Evolutionary conservation across 2,329 filamentous ascomycete genomes (phyloP).

Genomic region (Colletotrichum lupini): DNA sequence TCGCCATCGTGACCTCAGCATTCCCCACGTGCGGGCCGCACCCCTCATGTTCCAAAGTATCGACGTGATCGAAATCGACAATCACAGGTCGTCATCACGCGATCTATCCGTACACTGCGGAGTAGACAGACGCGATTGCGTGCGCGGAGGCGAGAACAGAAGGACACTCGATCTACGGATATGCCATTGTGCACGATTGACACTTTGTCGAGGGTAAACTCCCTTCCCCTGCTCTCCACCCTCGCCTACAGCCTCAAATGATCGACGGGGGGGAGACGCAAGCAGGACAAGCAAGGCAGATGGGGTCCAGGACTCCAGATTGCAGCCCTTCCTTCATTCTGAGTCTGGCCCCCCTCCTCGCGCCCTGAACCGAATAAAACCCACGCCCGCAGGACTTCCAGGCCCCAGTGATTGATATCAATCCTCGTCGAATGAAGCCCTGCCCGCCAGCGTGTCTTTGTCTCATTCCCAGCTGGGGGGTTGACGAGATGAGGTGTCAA

Average conservation of each 20-base stretch:
- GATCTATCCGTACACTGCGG: not conserved
- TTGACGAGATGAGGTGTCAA: no score
- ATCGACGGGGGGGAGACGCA: not conserved
- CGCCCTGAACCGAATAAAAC: not conserved
- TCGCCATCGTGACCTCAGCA: constrained; percentile 4
- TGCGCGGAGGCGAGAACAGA: not conserved
- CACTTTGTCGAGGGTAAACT: not conserved
- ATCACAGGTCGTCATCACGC: not conserved
- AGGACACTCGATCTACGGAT: not conserved
- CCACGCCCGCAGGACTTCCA: not conserved
- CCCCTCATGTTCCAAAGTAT: not conserved
- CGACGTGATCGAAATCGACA: not conserved
- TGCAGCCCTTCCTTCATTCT: constrained; percentile 7
- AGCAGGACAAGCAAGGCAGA: not conserved
- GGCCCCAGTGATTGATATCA: not conserved
- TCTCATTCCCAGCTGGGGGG: no score
- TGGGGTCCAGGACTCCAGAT: constrained; percentile 13
- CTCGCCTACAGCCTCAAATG: constrained; percentile 14
- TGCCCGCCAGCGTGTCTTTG: no score
- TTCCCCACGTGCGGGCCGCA: not conserved
- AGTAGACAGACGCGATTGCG: not conserved
- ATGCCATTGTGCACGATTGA: constrained; percentile 13
- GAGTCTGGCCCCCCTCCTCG: not conserved
- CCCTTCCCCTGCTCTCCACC: no score
- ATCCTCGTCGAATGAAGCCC: no score